Evolutionary conservation across 2,329 filamentous ascomycete genomes (phyloP).

Genomic region (Volutella citrinella): DNA sequence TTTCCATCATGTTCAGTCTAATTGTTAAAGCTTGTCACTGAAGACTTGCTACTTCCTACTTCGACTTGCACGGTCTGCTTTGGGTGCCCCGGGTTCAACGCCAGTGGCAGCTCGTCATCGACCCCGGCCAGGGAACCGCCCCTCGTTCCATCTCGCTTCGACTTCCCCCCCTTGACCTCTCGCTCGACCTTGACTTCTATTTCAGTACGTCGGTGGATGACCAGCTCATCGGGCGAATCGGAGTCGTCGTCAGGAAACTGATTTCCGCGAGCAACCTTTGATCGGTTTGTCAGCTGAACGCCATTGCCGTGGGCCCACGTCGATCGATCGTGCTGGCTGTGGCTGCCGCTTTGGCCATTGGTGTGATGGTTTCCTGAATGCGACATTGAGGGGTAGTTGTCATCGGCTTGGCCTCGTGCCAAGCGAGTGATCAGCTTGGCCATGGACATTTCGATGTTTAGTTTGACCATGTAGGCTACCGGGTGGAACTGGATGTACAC

Average conservation of each 20-base stretch:
- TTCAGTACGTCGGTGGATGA: constrained; percentile 20
- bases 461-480: constrained; percentile 50
- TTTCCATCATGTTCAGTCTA: too few relatives aligned
- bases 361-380: constrained; percentile 14
- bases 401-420: constrained; percentile 18
- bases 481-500: constrained; percentile 51
- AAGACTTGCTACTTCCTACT: too few relatives aligned
- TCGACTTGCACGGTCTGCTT: too few relatives aligned
- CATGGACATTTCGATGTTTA: constrained; percentile 54
- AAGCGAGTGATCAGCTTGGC: constrained; percentile 46
- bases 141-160: too few relatives aligned
- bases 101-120: too few relatives aligned
- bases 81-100: too few relatives aligned
- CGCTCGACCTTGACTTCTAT: constrained; percentile 20
- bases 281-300: constrained; percentile 16
- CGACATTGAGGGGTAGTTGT: constrained; percentile 18
- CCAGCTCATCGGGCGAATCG: constrained; percentile 1
- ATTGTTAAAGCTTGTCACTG: too few relatives aligned
- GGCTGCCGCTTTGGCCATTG: background rate
- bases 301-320: constrained; percentile 14
- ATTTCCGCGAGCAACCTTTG: constrained; percentile 17
- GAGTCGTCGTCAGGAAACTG: constrained; percentile 15
- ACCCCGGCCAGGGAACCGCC: too few relatives aligned
- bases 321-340: constrained; percentile 6
- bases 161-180: too few relatives aligned